Percentiles rank a stretch among this genome's conserved stretches.
Evolutionary conservation across 768 basidiomycete genomes (phyloP).

Genomic region (Mycena rebaudengoi): DNA sequence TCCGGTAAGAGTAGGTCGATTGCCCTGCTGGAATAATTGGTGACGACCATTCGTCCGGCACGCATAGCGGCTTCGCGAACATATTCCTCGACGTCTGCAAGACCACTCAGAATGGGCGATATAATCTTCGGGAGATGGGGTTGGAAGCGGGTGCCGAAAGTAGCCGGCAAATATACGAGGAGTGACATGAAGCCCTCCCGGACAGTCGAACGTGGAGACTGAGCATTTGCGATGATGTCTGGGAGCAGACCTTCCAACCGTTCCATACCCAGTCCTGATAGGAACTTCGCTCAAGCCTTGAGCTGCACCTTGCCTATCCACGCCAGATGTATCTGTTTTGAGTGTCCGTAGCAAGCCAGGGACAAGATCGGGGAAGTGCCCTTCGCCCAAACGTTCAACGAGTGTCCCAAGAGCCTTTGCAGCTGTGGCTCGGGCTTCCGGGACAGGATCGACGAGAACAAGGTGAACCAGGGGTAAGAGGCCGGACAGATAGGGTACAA

Average conservation of each 20-base stretch:
- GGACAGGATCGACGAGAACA: conserved; percentile 96
- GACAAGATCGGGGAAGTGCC: conserved; percentile 95
- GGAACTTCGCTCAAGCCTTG: conserved; percentile 96
- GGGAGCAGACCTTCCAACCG: conserved; percentile 93
- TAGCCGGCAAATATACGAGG: conserved; percentile 93
- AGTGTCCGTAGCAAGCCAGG: conserved; percentile 87
- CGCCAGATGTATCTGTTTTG: conserved; percentile 92
- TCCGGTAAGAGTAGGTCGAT: conserved; percentile 95
- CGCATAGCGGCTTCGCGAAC: conserved; percentile 98
- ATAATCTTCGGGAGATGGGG: conserved; percentile 96
- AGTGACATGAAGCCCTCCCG: conserved; percentile 99
- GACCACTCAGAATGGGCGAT: conserved; percentile 87
- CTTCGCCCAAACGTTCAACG: conserved; percentile 95
- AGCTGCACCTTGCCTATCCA: conserved; percentile 97
- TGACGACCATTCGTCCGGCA: conserved; percentile 97
- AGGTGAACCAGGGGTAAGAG: conserved; percentile 91
- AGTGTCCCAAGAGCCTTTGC: conserved; percentile 96
- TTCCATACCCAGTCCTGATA: conserved; percentile 97
- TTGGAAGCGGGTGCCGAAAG: conserved; percentile 95
- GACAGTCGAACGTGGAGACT: conserved; percentile 89
- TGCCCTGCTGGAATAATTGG: conserved; percentile 90
- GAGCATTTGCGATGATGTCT: conserved; percentile 91
- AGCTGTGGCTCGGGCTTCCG: conserved; percentile 96
- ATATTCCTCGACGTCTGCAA: conserved; percentile 93
- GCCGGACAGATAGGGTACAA: conserved; percentile 91